Base-by-base conservation (phyloP, 257 asterid genomes). In the Verbascum thapsus region DNA sequence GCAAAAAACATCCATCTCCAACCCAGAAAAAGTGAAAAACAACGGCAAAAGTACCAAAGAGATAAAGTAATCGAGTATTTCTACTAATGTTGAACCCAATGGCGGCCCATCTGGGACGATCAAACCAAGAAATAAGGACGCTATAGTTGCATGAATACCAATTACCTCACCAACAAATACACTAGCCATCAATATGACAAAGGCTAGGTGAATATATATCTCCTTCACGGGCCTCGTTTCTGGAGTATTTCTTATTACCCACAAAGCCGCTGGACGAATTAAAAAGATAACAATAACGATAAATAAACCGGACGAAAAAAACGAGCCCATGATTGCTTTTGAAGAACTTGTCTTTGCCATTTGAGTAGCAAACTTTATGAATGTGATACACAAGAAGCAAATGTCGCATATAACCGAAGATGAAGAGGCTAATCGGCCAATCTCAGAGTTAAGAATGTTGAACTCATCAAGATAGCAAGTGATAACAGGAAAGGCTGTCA, bases 101-200 rank as follows among this genome's bases (percentile, higher is more conserved):
- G 90, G 90, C 5, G 88, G 91, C 23, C 95, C 90, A 63, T 81
- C 88, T 0, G 95, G 95, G 42, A 81, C 71, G 61, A 81, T 76
- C 76, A 83, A 42, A 39, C 95, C 91, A 11, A 86, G 60, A 60
- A 67, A 71, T 45, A 86, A 62, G 10, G 83, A 76, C 0, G 83
- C 88, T 6, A 77, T 52, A 41, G 81, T 70, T 30, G 82, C 86
- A 60, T 75, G 73, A 43, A 86, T 60, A 10, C 95, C 95, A 4
- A 86, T 79, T 32, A 42, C 73, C 52, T 79, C 88, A 26, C 91
- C 88, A 0, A 71, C 63, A 38, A 86, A 73, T 41, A 78, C 86
- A 69, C 78, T 32, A 11, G 68, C 70, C 72, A 83, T 17, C 61
- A 86, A 34, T 20, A 59, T 50, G 35, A 79, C 62, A 39, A 83